A percentile compares a stretch with the other conserved stretches of the same genome.
These are phyloP conservation scores for Dysphania ambrosioides DNA, from an alignment of 148 eudicot genomes.

Conservation along the genomic window DNA sequence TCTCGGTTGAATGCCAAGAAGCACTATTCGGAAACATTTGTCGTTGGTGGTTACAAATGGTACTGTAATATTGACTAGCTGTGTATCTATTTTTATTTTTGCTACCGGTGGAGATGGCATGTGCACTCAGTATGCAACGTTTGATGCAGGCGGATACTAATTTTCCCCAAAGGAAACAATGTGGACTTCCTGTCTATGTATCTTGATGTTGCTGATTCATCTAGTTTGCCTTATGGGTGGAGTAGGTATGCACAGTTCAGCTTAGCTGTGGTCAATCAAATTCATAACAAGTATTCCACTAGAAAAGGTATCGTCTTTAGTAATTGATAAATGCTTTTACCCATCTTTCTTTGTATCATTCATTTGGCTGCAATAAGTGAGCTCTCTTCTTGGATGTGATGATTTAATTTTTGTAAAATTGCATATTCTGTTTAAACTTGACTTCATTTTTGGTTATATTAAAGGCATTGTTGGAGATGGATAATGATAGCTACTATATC, in stretches of 20 bases:
- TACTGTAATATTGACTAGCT: slow-evolving; percentile 25
- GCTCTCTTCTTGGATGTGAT: background rate
- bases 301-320: slow-evolving; percentile 57
- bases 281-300: slow-evolving; percentile 59
- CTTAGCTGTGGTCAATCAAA: slow-evolving; percentile 77
- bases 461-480: background rate
- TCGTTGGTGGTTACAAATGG: slow-evolving; percentile 86
- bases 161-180: slow-evolving; percentile 91
- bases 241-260: slow-evolving; percentile 92
- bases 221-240: slow-evolving; percentile 91
- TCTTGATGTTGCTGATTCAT: slow-evolving; percentile 85
- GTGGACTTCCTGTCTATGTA: slow-evolving; percentile 90
- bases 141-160: slow-evolving; percentile 77
- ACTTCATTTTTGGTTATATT: background rate
- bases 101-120: background rate
- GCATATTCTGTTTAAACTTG: slow-evolving; percentile 6
- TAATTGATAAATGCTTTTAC: background rate
- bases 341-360: background rate
- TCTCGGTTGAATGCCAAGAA: slow-evolving; percentile 68
- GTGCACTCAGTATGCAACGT: slow-evolving; percentile 8
- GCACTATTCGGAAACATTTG: slow-evolving; percentile 72
- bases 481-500: background rate
- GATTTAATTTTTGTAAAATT: slow-evolving; percentile 2
- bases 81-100: background rate
- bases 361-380: slow-evolving; percentile 1